Evolutionary conservation across 345 rosid species (phyloP).

Genomic region (Mallotus nudiflorus): DNA sequence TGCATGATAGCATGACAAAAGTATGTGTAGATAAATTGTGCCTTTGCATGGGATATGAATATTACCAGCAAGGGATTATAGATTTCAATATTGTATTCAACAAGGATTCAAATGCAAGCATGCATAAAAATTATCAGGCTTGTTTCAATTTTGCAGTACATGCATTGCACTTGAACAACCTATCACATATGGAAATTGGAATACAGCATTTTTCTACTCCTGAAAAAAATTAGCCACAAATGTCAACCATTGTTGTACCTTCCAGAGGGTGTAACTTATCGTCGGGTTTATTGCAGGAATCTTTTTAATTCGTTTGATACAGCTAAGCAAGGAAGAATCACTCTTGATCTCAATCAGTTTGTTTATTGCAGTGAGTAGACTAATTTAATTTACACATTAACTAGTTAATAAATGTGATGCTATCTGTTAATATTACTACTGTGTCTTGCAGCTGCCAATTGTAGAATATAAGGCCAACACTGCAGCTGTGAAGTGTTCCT

Average conservation of each 20-base stretch:
- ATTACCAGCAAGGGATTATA: too few species aligned
- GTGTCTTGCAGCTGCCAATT: slow-evolving; percentile 54
- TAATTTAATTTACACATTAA: not conserved
- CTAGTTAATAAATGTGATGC: not conserved
- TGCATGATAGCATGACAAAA: not conserved
- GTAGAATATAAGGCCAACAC: slow-evolving; percentile 50
- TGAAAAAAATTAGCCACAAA: not conserved
- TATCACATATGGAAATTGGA: not conserved
- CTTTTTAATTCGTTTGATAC: slow-evolving; percentile 67
- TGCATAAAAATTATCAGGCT: not conserved
- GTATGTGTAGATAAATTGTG: not conserved
- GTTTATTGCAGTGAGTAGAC: slow-evolving; percentile 61
- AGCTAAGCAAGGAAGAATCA: slow-evolving; percentile 66
- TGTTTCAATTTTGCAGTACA: not conserved
- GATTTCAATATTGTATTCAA: too few species aligned
- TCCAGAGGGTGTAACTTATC: not conserved
- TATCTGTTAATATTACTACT: not conserved
- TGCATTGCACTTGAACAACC: not conserved
- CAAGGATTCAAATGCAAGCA: not conserved
- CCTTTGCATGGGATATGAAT: not conserved
- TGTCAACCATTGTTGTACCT: not conserved
- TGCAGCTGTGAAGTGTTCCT: not conserved
- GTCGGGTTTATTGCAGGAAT: slow-evolving; percentile 41
- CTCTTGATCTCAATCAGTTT: slow-evolving; percentile 68
- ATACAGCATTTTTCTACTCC: not conserved